These are phyloP conservation scores for Penicillium sp. DNA, from an alignment of 2,329 filamentous ascomycete species.

Conservation along the genomic window DNA sequence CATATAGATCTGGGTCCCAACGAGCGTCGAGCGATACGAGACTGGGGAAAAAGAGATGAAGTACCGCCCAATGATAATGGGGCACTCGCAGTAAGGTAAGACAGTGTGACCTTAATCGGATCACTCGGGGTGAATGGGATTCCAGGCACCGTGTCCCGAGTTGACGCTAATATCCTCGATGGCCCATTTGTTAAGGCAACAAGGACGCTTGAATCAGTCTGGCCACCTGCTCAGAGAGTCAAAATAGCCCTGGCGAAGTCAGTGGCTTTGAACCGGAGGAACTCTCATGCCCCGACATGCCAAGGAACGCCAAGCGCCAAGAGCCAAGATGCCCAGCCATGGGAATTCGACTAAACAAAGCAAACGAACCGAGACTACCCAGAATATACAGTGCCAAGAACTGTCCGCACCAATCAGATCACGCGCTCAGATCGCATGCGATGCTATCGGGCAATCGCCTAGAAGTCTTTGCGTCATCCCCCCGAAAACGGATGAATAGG, in stretches of 20 bases:
- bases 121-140: constrained; percentile 2
- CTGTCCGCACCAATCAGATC: constrained; percentile 12
- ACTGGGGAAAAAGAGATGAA: not conserved
- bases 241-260: constrained; percentile 9
- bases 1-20: constrained; percentile 14
- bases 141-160: constrained; percentile 6
- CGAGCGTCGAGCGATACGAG: constrained; percentile 6
- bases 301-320: constrained; percentile 19
- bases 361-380: not conserved
- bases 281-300: constrained; percentile 18
- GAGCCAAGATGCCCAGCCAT: constrained; percentile 17
- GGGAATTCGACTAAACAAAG: not conserved
- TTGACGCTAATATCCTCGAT: not conserved
- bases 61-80: constrained; percentile 6
- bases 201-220: not conserved
- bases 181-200: not conserved
- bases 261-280: constrained; percentile 21
- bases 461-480: constrained; percentile 26
- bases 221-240: not conserved
- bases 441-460: constrained; percentile 15
- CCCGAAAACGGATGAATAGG: constrained; percentile 1
- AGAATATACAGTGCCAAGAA: not conserved
- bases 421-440: constrained; percentile 8
- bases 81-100: not conserved
- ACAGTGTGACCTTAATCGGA: constrained; percentile 11